Conservation (phyloP, 129 eudicot species). For the Ambrosia artemisiifolia region DNA sequence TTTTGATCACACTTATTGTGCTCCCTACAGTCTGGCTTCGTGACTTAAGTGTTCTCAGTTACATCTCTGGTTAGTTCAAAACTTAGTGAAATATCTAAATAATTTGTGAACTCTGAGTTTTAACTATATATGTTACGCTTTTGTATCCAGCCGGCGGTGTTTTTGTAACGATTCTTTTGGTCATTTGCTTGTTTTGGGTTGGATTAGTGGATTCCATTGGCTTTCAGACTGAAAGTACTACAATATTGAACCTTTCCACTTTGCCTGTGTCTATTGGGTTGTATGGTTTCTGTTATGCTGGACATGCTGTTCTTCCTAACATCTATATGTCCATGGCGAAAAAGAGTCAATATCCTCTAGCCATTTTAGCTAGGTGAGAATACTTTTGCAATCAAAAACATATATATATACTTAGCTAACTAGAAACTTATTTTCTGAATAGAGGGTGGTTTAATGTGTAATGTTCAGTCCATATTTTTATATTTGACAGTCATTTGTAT, state of each 20-base stretch:
- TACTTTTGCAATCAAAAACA: not conserved
- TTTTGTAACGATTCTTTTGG: constrained; percentile 64
- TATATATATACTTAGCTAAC: not conserved
- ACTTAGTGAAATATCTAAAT: not conserved
- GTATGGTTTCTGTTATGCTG: constrained; percentile 83
- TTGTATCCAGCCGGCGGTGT: constrained; percentile 78
- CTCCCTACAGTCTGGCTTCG: constrained; percentile 84
- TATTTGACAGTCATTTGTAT: not conserved
- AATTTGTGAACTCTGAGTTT: constrained; percentile 4
- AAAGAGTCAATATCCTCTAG: constrained; percentile 56
- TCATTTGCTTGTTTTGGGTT: constrained; percentile 66
- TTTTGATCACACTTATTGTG: constrained; percentile 50
- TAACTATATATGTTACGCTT: not conserved
- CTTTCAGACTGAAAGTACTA: constrained; percentile 42
- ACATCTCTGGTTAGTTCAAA: constrained; percentile 59
- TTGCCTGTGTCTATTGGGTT: constrained; percentile 86
- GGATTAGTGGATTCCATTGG: constrained; percentile 71
- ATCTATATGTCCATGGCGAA: constrained; percentile 77
- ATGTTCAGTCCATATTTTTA: no score
- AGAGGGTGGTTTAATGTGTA: no score
- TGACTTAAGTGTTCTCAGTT: constrained; percentile 75
- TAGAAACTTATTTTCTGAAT: not conserved
- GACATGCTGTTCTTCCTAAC: constrained; percentile 89
- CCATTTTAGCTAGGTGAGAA: constrained; percentile 62
- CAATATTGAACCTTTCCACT: constrained; percentile 48